Base-by-base conservation (phyloP, 1,284 basidiomycete species). In the Flammula alnicola region DNA sequence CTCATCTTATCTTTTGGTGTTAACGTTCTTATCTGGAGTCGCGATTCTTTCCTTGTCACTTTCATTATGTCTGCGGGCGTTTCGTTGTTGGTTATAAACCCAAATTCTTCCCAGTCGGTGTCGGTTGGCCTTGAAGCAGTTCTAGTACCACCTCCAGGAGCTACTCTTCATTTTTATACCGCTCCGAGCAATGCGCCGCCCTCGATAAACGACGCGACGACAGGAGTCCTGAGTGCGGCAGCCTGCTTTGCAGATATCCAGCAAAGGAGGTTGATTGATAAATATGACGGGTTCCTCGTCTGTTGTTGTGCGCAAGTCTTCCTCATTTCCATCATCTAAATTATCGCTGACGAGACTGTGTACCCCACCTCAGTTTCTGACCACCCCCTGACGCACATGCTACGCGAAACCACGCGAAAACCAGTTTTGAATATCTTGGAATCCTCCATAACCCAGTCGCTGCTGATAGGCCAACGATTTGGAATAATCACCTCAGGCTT, bases 261-360 rank as follows among this genome's bases (percentile, higher is more conserved):
- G 12, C 44, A 32, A 0, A 60, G 61, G 32, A 50, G 54, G 1
- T 48, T 65, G 7, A 46, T 69, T 3, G 63, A 68, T 14, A 31
- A 58, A 35, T 56, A 64, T 44, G 70, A 71, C 50, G 71, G 68
- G 0, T 70, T 71, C 44, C 54, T 73, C n/a, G 64, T 72, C 17
- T 69, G 69, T 55, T 73, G 70, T 52, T 73, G 69, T 71, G 47
- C 52, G 67, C 61, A 4, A 9, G 9, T 4, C 8, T 4, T 42
- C 27, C 10, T n/a, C 17, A 25, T 32, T 12, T 29, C 30, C 20
- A 17, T 29, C 5, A 14, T 9, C 9, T n/a, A 9, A 16, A 20
- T 14, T 14, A 19, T 43, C 27, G 11, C 16, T 8, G 22, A 22
- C 19, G 17, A 6, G 19, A 4, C 4, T 29, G 7, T 38, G 42